Conservation (phyloP, 2,329 filamentous ascomycete species). For the Colletotrichum tamarilloi region DNA sequence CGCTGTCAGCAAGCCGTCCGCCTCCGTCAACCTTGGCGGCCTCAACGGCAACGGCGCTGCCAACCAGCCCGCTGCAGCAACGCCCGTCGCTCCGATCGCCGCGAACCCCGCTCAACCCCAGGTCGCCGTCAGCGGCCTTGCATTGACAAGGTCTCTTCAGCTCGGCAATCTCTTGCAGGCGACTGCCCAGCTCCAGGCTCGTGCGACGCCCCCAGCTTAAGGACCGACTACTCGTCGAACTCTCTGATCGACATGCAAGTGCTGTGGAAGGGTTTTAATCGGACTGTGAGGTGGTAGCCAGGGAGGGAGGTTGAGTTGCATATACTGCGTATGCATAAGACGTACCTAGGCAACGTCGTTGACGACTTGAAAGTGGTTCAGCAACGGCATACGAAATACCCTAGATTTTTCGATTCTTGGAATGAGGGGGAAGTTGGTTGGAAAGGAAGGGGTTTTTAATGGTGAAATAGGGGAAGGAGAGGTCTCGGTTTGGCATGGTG, state of each 20-base stretch:
- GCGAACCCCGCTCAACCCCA: slow-evolving; percentile 36
- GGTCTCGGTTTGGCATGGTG: background rate
- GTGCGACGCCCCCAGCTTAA: slow-evolving; percentile 22
- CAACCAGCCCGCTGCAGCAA: slow-evolving; percentile 19
- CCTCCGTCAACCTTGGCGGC: slow-evolving; percentile 40
- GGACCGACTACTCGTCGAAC: background rate
- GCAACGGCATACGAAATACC: slow-evolving; percentile 35
- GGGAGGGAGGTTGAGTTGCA: background rate
- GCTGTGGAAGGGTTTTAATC: background rate
- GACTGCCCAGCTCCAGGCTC: slow-evolving; percentile 32
- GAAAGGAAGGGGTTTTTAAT: background rate
- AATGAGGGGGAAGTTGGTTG: background rate
- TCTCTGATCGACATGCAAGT: background rate
- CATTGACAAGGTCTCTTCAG: slow-evolving; percentile 54
- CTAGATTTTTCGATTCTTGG: slow-evolving; percentile 31
- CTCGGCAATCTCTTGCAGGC: slow-evolving; percentile 53
- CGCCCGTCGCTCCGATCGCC: slow-evolving; percentile 33
- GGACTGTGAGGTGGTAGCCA: too few species aligned
- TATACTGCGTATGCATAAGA: background rate
- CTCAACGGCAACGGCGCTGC: slow-evolving; percentile 25
- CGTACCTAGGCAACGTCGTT: slow-evolving; percentile 1
- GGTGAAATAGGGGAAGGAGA: background rate
- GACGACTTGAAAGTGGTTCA: background rate
- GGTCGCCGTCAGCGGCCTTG: slow-evolving; percentile 51
- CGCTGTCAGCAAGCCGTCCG: slow-evolving; percentile 33